Evolutionary conservation across 129 eudicot genomes (phyloP).

Genomic region (Flaveria bidentis): DNA sequence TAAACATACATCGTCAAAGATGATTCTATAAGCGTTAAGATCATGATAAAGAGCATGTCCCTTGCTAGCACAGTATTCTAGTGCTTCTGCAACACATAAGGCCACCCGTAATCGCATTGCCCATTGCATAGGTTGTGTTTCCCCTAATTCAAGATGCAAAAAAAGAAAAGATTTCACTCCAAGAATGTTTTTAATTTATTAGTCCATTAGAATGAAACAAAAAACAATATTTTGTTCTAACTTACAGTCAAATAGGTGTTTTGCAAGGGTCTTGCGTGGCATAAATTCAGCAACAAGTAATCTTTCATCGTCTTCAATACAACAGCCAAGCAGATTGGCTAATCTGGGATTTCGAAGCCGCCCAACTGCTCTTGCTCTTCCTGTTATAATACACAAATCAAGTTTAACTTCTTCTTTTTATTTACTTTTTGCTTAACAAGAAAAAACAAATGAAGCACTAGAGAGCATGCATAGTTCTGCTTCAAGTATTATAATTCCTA

Average conservation of each 20-base stretch:
- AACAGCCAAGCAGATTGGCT: slow-evolving; percentile 84
- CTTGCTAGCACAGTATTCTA: slow-evolving; percentile 80
- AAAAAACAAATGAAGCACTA: not conserved
- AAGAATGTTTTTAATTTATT: not conserved
- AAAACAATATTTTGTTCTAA: not conserved
- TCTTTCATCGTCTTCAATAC: slow-evolving; percentile 83
- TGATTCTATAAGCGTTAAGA: slow-evolving; percentile 82
- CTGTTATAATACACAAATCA: slow-evolving; percentile 32
- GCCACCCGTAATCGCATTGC: slow-evolving; percentile 95
- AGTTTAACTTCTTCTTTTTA: not conserved
- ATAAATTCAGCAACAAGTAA: slow-evolving; percentile 79
- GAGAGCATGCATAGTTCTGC: not conserved
- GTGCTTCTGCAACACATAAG: slow-evolving; percentile 76
- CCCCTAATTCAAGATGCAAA: slow-evolving; percentile 61
- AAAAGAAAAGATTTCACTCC: slow-evolving; percentile 4
- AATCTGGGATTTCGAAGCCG: slow-evolving; percentile 67
- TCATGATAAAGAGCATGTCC: slow-evolving; percentile 86
- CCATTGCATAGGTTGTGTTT: slow-evolving; percentile 92
- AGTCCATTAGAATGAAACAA: not conserved
- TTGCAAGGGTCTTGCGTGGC: slow-evolving; percentile 85
- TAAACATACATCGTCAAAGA: slow-evolving; percentile 65
- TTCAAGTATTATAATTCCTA: not conserved
- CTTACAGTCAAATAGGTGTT: slow-evolving; percentile 82
- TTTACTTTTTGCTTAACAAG: not conserved
- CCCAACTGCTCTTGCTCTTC: slow-evolving; percentile 86